A percentile compares a stretch with the other conserved stretches of the same genome.
Conservation (phyloP, 176 grass and related monocot species). For the Phyllostachys edulis region DNA sequence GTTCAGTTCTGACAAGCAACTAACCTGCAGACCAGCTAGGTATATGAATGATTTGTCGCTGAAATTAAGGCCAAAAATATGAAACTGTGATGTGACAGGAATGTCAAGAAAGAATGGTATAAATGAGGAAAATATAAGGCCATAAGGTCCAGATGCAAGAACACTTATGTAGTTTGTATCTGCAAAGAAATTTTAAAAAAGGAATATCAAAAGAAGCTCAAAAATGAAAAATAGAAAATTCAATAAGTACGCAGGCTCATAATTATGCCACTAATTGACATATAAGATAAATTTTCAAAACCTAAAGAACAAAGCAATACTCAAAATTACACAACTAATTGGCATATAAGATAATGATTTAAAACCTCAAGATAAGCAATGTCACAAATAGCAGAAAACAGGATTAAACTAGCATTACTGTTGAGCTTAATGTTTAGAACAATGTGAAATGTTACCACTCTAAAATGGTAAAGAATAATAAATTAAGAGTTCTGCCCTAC, state of each 20-base stretch:
- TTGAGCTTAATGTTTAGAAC: neutral
- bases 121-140: conserved; percentile 91
- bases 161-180: conserved; percentile 61
- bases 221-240: conserved; percentile 5
- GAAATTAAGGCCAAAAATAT: conserved; percentile 76
- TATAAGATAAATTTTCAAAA: neutral
- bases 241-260: neutral
- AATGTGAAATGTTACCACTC: neutral
- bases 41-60: conserved; percentile 91
- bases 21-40: conserved; percentile 87
- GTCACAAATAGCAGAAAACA: neutral
- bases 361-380: conserved; percentile 22
- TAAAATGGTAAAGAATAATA: conserved; percentile 16
- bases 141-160: conserved; percentile 88
- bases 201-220: conserved; percentile 7
- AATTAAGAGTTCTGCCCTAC: neutral
- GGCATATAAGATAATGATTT: neutral
- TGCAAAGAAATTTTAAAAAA: conserved; percentile 38
- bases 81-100: conserved; percentile 78
- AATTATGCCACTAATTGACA: conserved; percentile 15
- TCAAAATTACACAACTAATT: neutral
- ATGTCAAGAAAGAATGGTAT: conserved; percentile 89
- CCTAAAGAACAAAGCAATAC: neutral
- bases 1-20: conserved; percentile 34
- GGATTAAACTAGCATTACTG: neutral